Conservation (phyloP, 768 basidiomycete species). For the Calocera cornea region DNA sequence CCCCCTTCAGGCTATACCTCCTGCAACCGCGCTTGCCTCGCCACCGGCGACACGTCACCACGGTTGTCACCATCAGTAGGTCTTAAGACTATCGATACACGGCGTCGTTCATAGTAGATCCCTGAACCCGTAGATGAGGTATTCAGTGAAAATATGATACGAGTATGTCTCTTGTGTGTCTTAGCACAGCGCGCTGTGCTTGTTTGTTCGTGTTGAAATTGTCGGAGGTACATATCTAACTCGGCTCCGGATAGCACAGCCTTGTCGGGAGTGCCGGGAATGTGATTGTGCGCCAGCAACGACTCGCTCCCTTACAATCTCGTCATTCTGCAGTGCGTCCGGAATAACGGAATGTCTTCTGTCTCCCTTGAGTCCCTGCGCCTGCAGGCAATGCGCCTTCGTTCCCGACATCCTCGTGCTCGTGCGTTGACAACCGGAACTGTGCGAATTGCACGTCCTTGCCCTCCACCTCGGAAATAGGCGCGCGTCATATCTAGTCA, state of each 20-base stretch:
- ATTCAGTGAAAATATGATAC: background rate
- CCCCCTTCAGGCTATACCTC: background rate
- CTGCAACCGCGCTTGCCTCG: background rate
- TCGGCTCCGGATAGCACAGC: background rate
- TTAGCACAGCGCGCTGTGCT: background rate
- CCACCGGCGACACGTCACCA: background rate
- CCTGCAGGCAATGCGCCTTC: no score
- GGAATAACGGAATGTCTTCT: no score
- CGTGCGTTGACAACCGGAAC: no score
- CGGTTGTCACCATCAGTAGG: background rate
- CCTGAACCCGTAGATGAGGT: background rate
- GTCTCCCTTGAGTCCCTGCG: no score
- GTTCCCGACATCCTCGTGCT: no score
- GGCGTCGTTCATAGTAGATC: background rate
- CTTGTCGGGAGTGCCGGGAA: no score
- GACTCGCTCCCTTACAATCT: background rate
- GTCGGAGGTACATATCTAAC: background rate
- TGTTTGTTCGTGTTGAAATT: background rate
- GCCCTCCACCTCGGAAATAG: no score
- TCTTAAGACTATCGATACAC: background rate
- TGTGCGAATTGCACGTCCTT: no score
- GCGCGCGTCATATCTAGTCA: no score
- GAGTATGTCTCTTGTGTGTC: background rate
- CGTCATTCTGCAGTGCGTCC: background rate
- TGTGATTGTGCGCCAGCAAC: background rate